These are phyloP conservation scores for Phytophthora tubulina DNA, from an alignment of 352 stramenopile genomes.

Conservation along the genomic window DNA sequence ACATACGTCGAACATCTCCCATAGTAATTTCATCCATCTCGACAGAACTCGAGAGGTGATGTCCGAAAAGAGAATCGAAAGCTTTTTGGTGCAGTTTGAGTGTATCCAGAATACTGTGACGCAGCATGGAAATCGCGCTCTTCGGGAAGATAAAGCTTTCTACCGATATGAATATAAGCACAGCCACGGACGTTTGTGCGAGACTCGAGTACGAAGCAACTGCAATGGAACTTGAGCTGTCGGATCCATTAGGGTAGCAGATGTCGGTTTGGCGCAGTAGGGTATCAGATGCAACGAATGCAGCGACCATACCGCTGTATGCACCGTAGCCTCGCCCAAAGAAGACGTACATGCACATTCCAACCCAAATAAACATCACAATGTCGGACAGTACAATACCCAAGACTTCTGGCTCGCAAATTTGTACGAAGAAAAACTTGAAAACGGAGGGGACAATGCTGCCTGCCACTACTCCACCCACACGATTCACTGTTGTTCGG, in stretches of 20 bases:
- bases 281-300: constrained; percentile 72
- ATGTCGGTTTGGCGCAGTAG: constrained; percentile 70
- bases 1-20: constrained; percentile 58
- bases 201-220: constrained; percentile 83
- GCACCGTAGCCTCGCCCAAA: constrained; percentile 75
- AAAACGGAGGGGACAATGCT: constrained; percentile 86
- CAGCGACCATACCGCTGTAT: constrained; percentile 80
- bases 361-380: constrained; percentile 79
- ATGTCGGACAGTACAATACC: constrained; percentile 61
- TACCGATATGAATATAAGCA: constrained; percentile 83
- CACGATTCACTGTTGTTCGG: constrained; percentile 83
- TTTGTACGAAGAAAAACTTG: constrained; percentile 86
- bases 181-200: constrained; percentile 79
- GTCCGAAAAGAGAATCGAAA: constrained; percentile 75
- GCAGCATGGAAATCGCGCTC: constrained; percentile 67
- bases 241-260: constrained; percentile 53
- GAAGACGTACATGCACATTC: constrained; percentile 78
- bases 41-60: constrained; percentile 69
- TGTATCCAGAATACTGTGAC: constrained; percentile 81
- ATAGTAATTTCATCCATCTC: constrained; percentile 66
- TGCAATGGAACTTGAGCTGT: constrained; percentile 57
- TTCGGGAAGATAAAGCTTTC: constrained; percentile 76
- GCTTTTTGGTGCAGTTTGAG: constrained; percentile 68
- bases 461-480: constrained; percentile 83
- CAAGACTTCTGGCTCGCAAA: constrained; percentile 54